Evolutionary conservation across 768 basidiomycete species (phyloP).

Genomic region (Dentipellis fragilis): DNA sequence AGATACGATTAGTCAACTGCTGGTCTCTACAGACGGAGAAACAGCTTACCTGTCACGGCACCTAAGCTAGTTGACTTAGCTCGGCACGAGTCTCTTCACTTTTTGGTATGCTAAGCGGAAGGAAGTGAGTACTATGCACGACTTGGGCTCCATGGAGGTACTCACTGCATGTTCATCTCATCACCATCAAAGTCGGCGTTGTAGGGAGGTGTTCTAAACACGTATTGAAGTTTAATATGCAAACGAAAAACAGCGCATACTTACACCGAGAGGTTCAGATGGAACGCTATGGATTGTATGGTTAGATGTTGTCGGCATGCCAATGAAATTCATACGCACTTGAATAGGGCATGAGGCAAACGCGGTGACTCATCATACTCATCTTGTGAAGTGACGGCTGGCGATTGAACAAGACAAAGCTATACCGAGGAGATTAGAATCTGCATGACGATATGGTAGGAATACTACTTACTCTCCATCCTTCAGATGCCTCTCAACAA

Average conservation of each 20-base stretch:
- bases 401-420: conserved; percentile 92
- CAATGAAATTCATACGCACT: conserved; percentile 43
- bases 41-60: conserved; percentile 74
- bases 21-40: background rate
- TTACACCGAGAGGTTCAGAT: conserved; percentile 95
- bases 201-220: conserved; percentile 80
- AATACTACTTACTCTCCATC: conserved; percentile 85
- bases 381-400: conserved; percentile 98
- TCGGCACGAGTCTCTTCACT: conserved; percentile 98
- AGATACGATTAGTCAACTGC: conserved; percentile 1
- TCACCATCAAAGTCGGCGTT: conserved; percentile 99
- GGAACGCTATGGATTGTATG: conserved; percentile 59
- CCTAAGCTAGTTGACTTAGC: conserved; percentile 97
- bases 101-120: conserved; percentile 79
- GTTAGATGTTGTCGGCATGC: too few relatives aligned
- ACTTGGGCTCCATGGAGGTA: too few relatives aligned
- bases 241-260: conserved; percentile 23
- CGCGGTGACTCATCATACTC: conserved; percentile 99
- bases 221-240: conserved; percentile 17
- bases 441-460: background rate
- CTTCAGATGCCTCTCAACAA: conserved; percentile 94
- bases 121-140: conserved; percentile 5
- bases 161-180: conserved; percentile 99
- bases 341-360: conserved; percentile 95
- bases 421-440: conserved; percentile 18